A percentile compares a stretch with the other conserved stretches of the same genome.
phyloP scores from a whole-genome alignment of 2,329 filamentous ascomycete species.

The Nemania serpens region DNA sequence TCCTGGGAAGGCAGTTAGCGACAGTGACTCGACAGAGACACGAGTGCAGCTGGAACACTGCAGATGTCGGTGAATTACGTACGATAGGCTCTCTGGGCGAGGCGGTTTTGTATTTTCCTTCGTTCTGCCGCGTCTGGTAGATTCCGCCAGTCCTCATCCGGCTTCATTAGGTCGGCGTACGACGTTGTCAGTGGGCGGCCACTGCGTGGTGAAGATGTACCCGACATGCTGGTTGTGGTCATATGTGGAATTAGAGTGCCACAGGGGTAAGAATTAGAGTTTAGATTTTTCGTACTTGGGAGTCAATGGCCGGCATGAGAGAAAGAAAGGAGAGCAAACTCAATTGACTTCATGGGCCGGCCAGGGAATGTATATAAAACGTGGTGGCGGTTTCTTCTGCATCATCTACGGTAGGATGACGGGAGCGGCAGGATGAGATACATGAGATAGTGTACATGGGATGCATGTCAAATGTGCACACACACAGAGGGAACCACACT shows the following conservation, averaged over 20 bases:
- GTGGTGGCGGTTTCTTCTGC: conserved; percentile 25
- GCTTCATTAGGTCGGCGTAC: conserved; percentile 44
- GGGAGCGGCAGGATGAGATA: conserved; percentile 23
- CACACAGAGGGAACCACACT: conserved; percentile 10
- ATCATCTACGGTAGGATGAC: conserved; percentile 14
- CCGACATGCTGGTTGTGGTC: conserved; percentile 31
- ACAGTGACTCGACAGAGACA: not conserved
- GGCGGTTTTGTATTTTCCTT: conserved; percentile 44
- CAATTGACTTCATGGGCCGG: conserved; percentile 4
- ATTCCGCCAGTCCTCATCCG: conserved; percentile 44
- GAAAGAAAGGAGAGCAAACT: conserved; percentile 2
- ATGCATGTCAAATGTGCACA: conserved; percentile 18
- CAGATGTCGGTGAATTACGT: conserved; percentile 23
- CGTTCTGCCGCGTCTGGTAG: conserved; percentile 42
- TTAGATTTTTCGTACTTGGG: conserved; percentile 24
- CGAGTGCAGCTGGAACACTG: too few relatives aligned
- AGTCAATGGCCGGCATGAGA: conserved; percentile 1
- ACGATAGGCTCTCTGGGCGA: conserved; percentile 44
- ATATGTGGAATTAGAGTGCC: not conserved
- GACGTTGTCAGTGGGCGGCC: conserved; percentile 42
- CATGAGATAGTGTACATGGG: conserved; percentile 19
- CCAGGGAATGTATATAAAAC: conserved; percentile 27
- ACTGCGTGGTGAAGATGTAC: conserved; percentile 40
- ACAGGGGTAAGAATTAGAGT: not conserved
- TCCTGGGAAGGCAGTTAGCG: conserved; percentile 30